Conservation (phyloP, 768 basidiomycete species). For the Lentinula boryana region DNA sequence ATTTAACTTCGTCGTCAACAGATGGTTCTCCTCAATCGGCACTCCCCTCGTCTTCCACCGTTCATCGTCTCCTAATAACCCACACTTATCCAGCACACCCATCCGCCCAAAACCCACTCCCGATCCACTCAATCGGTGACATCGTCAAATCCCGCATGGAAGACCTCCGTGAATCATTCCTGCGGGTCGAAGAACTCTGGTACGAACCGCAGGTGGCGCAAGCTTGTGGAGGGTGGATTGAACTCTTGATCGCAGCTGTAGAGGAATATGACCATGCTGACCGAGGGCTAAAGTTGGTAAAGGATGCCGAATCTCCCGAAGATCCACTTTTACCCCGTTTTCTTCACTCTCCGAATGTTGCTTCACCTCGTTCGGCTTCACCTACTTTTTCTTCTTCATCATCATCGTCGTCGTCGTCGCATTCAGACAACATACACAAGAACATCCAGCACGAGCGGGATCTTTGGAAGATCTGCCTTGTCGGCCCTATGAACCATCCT, state of each 20-base stretch:
- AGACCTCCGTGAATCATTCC: conserved; percentile 38
- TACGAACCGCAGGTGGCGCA: conserved; percentile 39
- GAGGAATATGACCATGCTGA: conserved; percentile 26
- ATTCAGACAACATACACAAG: conserved; percentile 29
- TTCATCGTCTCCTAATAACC: conserved; percentile 41
- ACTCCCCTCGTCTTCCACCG: neutral
- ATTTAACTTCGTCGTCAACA: neutral
- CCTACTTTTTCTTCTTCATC: too few relatives aligned
- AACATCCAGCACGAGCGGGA: conserved; percentile 21
- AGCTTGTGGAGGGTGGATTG: conserved; percentile 59
- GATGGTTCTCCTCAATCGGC: neutral
- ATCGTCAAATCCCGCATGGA: conserved; percentile 51
- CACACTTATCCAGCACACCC: conserved; percentile 50
- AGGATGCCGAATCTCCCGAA: neutral
- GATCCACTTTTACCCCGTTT: neutral
- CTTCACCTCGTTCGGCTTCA: too few relatives aligned
- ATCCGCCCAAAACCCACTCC: conserved; percentile 33
- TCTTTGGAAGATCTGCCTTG: conserved; percentile 36
- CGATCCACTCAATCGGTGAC: conserved; percentile 41
- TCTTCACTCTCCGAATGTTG: neutral
- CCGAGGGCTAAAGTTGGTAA: neutral
- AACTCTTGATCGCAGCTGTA: conserved; percentile 41
- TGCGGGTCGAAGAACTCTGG: conserved; percentile 47
- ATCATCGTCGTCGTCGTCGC: conserved; percentile 18
- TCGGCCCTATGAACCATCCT: neutral